These are phyloP conservation scores for Colletotrichum sp. DNA, from an alignment of 2,329 filamentous ascomycete genomes.

Conservation along the genomic window DNA sequence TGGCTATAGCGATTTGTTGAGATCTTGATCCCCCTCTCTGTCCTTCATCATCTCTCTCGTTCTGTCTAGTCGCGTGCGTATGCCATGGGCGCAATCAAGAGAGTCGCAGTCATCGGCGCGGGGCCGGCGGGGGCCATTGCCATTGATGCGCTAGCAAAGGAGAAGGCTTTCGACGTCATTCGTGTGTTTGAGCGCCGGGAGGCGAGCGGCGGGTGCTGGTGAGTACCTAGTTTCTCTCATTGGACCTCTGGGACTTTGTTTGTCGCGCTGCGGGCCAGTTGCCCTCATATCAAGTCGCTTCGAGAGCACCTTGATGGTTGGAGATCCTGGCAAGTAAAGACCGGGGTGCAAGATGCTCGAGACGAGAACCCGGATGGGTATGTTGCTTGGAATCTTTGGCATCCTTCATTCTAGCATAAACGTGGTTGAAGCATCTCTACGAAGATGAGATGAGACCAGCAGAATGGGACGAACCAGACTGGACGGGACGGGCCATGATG, in stretches of 20 bases:
- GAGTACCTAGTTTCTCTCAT: conserved; percentile 25
- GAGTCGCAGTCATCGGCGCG: conserved; percentile 65
- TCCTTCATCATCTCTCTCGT: not conserved
- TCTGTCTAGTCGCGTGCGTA: not conserved
- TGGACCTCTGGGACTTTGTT: not conserved
- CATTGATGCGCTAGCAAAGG: conserved; percentile 63
- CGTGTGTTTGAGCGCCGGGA: conserved; percentile 68
- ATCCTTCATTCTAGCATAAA: not conserved
- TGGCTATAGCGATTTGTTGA: not conserved
- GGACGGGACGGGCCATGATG: not conserved
- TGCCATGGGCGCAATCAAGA: conserved; percentile 27
- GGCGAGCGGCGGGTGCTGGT: conserved; percentile 67
- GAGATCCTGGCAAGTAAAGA: not conserved
- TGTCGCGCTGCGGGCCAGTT: not conserved
- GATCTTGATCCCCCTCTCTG: not conserved
- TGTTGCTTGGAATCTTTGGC: not conserved
- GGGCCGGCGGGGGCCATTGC: conserved; percentile 66
- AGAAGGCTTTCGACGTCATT: conserved; percentile 62
- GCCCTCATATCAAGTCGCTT: not conserved
- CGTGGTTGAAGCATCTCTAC: not conserved
- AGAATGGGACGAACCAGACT: not conserved
- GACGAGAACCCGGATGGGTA: not conserved
- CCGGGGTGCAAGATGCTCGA: not conserved
- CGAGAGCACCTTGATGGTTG: conserved; percentile 1
- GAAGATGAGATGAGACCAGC: not conserved